These are phyloP conservation scores for Boletus pseudo-olivaceus DNA, from an alignment of 768 basidiomycete species.

Conservation along the genomic window DNA sequence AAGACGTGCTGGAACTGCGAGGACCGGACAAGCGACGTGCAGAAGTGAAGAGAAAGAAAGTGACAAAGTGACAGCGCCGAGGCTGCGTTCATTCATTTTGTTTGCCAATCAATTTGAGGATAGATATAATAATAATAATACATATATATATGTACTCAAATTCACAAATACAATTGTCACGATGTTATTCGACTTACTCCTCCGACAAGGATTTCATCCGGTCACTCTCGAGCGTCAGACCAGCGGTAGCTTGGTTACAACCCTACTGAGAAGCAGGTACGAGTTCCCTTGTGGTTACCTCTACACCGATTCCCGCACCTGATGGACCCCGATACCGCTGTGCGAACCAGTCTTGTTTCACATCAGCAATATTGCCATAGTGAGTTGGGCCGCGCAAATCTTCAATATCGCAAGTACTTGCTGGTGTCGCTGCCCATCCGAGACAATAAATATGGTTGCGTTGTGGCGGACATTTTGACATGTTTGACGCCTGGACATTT, in stretches of 20 bases:
- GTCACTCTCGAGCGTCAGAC: no score
- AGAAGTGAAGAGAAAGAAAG: not conserved
- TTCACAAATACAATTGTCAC: not conserved
- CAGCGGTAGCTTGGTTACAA: not conserved
- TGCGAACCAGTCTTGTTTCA: not conserved
- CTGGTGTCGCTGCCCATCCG: not conserved
- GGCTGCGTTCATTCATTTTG: not conserved
- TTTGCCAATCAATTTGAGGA: slow-evolving; percentile 6
- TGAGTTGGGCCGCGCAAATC: not conserved
- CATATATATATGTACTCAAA: not conserved
- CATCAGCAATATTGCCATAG: not conserved
- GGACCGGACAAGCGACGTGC: slow-evolving; percentile 7
- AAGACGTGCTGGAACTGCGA: slow-evolving; percentile 5
- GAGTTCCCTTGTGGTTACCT: not conserved
- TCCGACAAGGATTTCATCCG: no score
- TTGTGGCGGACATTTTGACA: not conserved
- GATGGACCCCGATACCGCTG: not conserved
- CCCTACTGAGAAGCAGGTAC: not conserved
- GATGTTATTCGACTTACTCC: no score
- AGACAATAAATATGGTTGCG: not conserved
- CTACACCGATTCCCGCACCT: not conserved
- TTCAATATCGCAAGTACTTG: not conserved
- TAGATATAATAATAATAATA: not conserved
- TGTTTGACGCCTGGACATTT: not conserved
- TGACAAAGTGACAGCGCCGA: not conserved